phyloP scores from a whole-genome alignment of 495 filamentous ascomycete species.

The Penicillium maclennaniae region DNA sequence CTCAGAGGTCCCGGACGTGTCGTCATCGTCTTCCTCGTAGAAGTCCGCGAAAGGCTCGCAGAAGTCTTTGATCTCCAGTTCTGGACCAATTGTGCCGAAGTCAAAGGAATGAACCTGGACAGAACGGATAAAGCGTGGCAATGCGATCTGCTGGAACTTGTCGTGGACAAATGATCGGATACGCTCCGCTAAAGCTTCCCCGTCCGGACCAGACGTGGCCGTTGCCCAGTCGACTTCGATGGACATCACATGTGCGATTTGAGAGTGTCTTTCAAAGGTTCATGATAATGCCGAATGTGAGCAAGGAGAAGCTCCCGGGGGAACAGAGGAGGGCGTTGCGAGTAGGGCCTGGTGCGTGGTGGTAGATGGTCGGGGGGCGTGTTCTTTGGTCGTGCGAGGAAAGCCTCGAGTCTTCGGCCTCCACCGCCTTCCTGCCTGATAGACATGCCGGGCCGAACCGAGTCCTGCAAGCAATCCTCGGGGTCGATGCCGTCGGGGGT shows the following conservation, averaged over 20 bases:
- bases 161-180: conserved; percentile 94
- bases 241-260: conserved; percentile 66
- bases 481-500: no score
- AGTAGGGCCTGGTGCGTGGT: no score
- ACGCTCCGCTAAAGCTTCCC: conserved; percentile 70
- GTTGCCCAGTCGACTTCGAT: conserved; percentile 95
- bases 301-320: background rate
- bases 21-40: conserved; percentile 78
- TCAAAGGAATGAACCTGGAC: conserved; percentile 93
- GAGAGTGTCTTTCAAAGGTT: background rate
- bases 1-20: conserved; percentile 41
- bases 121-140: conserved; percentile 94
- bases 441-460: no score
- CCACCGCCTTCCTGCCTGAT: no score
- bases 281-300: background rate
- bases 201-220: conserved; percentile 85
- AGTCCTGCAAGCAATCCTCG: no score
- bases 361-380: no score
- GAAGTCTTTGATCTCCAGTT: conserved; percentile 91
- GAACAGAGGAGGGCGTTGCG: no score
- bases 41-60: conserved; percentile 94
- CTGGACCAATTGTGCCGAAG: conserved; percentile 78
- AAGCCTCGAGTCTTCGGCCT: background rate
- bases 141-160: conserved; percentile 84
- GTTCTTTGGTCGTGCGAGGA: background rate